A percentile compares a stretch with the other conserved stretches of the same genome.
Evolutionary conservation across 805 yeast species (phyloP).

Genomic region (Ogataea philodendri): DNA sequence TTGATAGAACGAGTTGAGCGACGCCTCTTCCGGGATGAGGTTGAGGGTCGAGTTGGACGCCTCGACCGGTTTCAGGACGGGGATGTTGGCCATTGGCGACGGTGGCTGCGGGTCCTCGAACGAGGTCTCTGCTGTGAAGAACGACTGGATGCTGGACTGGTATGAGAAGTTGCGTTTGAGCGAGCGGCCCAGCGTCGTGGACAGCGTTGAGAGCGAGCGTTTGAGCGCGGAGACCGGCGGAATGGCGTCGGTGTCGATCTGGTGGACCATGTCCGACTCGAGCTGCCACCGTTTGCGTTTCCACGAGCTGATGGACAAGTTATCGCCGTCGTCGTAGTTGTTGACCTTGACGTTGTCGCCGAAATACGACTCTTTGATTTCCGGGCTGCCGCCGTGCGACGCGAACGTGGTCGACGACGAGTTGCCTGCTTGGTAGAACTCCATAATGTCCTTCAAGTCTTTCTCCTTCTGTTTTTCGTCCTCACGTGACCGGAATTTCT

Average conservation of each 20-base stretch:
- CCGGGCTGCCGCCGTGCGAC: constrained; percentile 12
- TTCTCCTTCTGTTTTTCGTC: constrained; percentile 30
- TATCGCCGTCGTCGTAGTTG: constrained; percentile 39
- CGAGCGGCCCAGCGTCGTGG: constrained; percentile 28
- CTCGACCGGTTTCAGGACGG: constrained; percentile 8
- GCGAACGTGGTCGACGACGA: constrained; percentile 25
- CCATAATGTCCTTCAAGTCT: constrained; percentile 32
- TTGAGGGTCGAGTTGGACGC: constrained; percentile 25
- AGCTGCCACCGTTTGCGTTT: constrained; percentile 47
- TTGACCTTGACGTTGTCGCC: constrained; percentile 29
- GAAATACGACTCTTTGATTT: constrained; percentile 13
- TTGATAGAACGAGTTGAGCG: constrained; percentile 17
- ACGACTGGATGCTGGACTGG: constrained; percentile 30
- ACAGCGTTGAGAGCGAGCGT: constrained; percentile 32
- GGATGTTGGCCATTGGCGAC: constrained; percentile 6
- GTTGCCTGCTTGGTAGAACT: constrained; percentile 31
- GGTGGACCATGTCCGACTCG: constrained; percentile 24
- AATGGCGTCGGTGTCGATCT: constrained; percentile 7
- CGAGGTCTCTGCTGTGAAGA: constrained; percentile 28
- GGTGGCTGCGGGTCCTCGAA: constrained; percentile 11
- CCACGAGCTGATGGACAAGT: constrained; percentile 52
- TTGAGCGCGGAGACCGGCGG: constrained; percentile 20
- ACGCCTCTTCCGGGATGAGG: constrained; percentile 28
- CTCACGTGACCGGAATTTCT: constrained; percentile 26
- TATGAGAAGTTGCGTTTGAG: constrained; percentile 28